Evolutionary conservation across 352 stramenopile genomes (phyloP).

Genomic region (Phytophthora sansomeana): DNA sequence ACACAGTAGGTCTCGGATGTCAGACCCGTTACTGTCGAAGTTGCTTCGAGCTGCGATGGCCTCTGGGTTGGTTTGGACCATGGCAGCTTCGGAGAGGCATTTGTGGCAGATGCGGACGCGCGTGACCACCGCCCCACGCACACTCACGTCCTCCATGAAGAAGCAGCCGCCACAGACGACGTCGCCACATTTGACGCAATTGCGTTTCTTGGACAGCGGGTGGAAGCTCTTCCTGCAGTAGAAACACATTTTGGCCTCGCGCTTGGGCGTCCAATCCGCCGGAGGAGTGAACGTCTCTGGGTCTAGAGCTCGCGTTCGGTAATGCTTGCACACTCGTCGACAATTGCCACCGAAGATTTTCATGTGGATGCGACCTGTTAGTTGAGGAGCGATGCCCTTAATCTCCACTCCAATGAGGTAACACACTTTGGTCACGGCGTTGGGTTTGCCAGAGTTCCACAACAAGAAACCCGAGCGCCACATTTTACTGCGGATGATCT

Average conservation of each 20-base stretch:
- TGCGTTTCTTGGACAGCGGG: slow-evolving; percentile 36
- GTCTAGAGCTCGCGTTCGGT: slow-evolving; percentile 43
- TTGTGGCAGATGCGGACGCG: slow-evolving; percentile 42
- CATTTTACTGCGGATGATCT: slow-evolving; percentile 51
- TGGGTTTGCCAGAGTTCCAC: slow-evolving; percentile 41
- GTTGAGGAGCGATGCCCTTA: slow-evolving; percentile 25
- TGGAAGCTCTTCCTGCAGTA: slow-evolving; percentile 38
- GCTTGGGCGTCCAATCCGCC: slow-evolving; percentile 42
- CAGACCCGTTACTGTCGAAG: slow-evolving; percentile 34
- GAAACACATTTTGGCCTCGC: slow-evolving; percentile 28
- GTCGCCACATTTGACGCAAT: slow-evolving; percentile 40
- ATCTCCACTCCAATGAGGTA: slow-evolving; percentile 54
- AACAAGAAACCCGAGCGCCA: slow-evolving; percentile 56
- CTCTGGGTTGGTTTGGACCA: slow-evolving; percentile 25
- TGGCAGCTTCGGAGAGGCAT: slow-evolving; percentile 29
- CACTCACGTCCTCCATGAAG: slow-evolving; percentile 44
- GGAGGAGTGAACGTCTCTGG: slow-evolving; percentile 42
- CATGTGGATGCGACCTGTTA: slow-evolving; percentile 49
- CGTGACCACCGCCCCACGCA: slow-evolving; percentile 44
- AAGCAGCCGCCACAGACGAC: slow-evolving; percentile 38
- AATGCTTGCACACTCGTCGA: slow-evolving; percentile 49
- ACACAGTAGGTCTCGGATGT: slow-evolving; percentile 32
- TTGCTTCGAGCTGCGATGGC: slow-evolving; percentile 23
- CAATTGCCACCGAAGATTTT: slow-evolving; percentile 52
- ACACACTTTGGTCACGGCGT: slow-evolving; percentile 54